These are phyloP conservation scores for Talaromyces liani DNA, from an alignment of 495 filamentous ascomycete genomes.

Conservation along the genomic window DNA sequence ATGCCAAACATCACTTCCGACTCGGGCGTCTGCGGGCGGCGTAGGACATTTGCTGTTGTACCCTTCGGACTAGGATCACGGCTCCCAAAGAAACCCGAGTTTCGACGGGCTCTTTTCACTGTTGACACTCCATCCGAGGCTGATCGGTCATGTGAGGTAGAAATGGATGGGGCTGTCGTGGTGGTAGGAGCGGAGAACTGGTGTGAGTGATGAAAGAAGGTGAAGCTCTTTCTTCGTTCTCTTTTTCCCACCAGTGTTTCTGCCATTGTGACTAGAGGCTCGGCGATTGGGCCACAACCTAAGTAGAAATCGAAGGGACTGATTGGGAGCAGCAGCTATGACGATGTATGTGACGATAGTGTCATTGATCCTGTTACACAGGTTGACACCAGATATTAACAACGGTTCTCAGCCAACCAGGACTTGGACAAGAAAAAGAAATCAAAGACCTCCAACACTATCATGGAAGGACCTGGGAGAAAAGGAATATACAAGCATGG, in stretches of 20 bases:
- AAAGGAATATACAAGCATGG: background rate
- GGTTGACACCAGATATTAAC: background rate
- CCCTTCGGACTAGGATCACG: conserved; percentile 20
- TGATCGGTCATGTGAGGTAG: conserved; percentile 24
- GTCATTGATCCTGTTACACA: conserved; percentile 3
- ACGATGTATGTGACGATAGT: background rate
- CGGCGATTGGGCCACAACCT: background rate
- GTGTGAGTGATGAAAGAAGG: conserved; percentile 20
- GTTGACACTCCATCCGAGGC: conserved; percentile 30
- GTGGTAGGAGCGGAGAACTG: conserved; percentile 21
- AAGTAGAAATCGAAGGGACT: background rate
- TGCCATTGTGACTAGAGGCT: conserved; percentile 26
- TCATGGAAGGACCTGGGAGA: background rate
- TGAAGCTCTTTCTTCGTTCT: conserved; percentile 39
- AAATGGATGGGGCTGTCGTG: conserved; percentile 18
- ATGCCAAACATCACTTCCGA: conserved; percentile 20
- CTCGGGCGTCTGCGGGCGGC: conserved; percentile 24
- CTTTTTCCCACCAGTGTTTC: conserved; percentile 27
- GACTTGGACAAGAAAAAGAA: background rate
- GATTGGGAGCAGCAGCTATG: background rate
- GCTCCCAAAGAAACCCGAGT: conserved; percentile 38
- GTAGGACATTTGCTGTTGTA: conserved; percentile 16
- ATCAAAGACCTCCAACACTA: background rate
- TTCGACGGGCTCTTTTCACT: conserved; percentile 31
- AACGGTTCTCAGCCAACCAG: background rate